phyloP scores from a whole-genome alignment of 2,329 filamentous ascomycete genomes.

The Claviceps paspali region DNA sequence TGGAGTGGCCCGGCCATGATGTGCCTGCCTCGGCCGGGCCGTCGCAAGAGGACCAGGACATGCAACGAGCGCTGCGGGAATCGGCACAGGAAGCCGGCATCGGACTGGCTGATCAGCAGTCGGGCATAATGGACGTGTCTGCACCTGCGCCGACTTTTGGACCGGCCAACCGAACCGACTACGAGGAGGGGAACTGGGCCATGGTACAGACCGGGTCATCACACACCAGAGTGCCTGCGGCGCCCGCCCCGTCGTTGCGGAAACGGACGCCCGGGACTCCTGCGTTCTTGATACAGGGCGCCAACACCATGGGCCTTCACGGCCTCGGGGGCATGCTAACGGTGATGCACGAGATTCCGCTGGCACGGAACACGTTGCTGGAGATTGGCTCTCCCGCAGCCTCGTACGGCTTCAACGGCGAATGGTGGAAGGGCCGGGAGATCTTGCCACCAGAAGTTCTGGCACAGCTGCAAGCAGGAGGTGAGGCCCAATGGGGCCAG shows the following conservation, averaged over 20 bases:
- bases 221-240: conserved; percentile 9
- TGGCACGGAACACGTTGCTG: conserved; percentile 40
- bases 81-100: conserved; percentile 39
- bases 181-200: conserved; percentile 41
- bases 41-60: conserved; percentile 37
- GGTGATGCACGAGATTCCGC: conserved; percentile 44
- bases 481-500: conserved; percentile 16
- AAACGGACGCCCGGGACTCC: conserved; percentile 27
- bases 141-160: conserved; percentile 35
- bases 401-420: conserved; percentile 38
- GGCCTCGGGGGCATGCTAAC: conserved; percentile 39
- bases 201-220: conserved; percentile 31
- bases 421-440: conserved; percentile 46
- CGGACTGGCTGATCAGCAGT: conserved; percentile 29
- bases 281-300: conserved; percentile 32
- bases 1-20: conserved; percentile 30
- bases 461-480: conserved; percentile 16
- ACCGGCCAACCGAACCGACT: conserved; percentile 40
- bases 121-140: conserved; percentile 28
- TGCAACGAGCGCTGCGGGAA: conserved; percentile 39
- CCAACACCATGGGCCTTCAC: conserved; percentile 20
- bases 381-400: conserved; percentile 22
- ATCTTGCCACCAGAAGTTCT: conserved; percentile 28
- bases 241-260: conserved; percentile 24
- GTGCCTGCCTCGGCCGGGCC: conserved; percentile 18